phyloP scores from a whole-genome alignment of 441 rosid genomes.

The Aquilaria agallochum region DNA sequence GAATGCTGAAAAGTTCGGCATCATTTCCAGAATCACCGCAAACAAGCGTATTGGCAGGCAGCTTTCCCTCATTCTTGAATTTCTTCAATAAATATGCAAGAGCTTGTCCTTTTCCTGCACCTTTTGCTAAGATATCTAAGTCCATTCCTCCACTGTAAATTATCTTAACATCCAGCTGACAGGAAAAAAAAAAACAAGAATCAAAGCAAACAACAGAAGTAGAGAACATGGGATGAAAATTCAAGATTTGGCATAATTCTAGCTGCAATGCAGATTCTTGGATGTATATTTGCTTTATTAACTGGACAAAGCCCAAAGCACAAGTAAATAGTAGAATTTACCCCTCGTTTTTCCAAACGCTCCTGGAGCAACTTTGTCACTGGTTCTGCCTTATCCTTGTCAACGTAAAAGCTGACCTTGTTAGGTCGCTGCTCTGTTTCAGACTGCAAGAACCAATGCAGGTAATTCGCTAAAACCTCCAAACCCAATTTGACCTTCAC shows the following conservation, averaged over 20 bases:
- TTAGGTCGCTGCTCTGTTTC: constrained; percentile 83
- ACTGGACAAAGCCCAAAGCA: neutral
- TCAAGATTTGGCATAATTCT: neutral
- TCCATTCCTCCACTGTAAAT: constrained; percentile 97
- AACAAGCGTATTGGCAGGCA: constrained; percentile 71
- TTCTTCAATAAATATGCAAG: constrained; percentile 80
- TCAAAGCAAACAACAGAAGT: constrained; percentile 1
- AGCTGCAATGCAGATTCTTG: neutral
- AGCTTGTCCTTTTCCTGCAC: constrained; percentile 99
- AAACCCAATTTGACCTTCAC: neutral
- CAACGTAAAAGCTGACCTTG: constrained; percentile 83
- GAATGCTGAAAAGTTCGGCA: constrained; percentile 84
- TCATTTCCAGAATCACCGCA: constrained; percentile 99
- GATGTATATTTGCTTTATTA: constrained; percentile 1
- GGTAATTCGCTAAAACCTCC: constrained; percentile 13
- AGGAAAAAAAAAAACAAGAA: constrained; percentile 6
- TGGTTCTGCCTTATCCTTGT: constrained; percentile 63
- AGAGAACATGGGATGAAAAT: constrained; percentile 10
- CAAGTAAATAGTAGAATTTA: constrained; percentile 17
- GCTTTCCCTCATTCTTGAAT: constrained; percentile 62
- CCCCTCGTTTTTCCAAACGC: constrained; percentile 55
- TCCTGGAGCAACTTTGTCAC: constrained; percentile 52
- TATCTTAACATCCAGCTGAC: constrained; percentile 87
- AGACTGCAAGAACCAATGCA: constrained; percentile 42
- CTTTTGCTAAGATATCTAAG: constrained; percentile 91